Base-by-base conservation (phyloP, 768 basidiomycete genomes). In the Coprinellus micaceus region DNA sequence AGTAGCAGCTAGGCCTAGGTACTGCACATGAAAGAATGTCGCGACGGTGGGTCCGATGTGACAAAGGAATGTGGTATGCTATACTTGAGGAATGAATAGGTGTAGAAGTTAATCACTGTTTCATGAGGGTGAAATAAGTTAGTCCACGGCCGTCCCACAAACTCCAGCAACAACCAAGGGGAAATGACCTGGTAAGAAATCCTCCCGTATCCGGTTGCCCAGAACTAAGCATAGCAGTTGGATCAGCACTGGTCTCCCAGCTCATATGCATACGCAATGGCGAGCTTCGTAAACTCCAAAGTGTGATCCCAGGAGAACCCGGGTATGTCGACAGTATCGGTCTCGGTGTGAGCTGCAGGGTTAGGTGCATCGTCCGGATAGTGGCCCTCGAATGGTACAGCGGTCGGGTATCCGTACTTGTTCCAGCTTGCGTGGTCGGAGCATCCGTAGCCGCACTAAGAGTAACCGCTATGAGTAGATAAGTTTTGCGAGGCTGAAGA, bases 241-340 rank as follows among this genome's bases (percentile, higher is more conserved):
- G n/a, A n/a, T n/a, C n/a, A n/a, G n/a, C n/a, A n/a, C n/a, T n/a
- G n/a, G n/a, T n/a, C n/a, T 15, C 29, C 72, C n/a, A 84, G 71
- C 61, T 84, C 82, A 58, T 82, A 74, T 1, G 79, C 81, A 61
- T 77, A 82, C 1, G 78, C 81, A 36, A 79, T 71, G 15, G 76
- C 79, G 48, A 85, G 63, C 69, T 84, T 84, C 21, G 81, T 77
- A 68, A 83, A 85, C 68, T 85, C 80, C 54, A 80, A 59, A 63
- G 76, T 68, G 63, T 79, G 77, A 3, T 63, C 65, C 63, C 71
- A 77, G 41, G 70, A 73, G 62, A 76, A 74, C 33, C 72, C 75
- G 3, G 63, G 62, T 36, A 69, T 62, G 26, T 58, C 61, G 44
- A 75, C 72, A 15, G 73, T 70, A 43, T 80, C 74, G 58, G 54